These are phyloP conservation scores for Prunus dulcis DNA, from an alignment of 306 rosid species.

Conservation along the genomic window DNA sequence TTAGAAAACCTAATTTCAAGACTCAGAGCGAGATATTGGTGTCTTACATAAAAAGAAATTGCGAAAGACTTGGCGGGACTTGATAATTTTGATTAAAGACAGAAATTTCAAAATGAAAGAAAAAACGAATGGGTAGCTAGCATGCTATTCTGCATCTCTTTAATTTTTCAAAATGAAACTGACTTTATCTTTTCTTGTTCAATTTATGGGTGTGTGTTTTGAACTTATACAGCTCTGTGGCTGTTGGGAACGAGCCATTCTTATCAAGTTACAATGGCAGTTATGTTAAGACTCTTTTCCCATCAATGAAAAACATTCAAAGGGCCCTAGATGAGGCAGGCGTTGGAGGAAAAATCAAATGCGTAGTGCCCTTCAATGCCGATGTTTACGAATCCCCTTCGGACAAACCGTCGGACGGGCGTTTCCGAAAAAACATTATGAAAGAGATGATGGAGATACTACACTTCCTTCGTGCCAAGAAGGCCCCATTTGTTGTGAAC, in stretches of 20 bases:
- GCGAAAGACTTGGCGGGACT: too few relatives aligned
- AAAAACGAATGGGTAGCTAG: too few relatives aligned
- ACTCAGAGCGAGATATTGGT: too few relatives aligned
- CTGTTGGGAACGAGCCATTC: constrained; percentile 83
- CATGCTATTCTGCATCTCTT: too few relatives aligned
- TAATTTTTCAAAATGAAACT: too few relatives aligned
- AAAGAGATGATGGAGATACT: constrained; percentile 38
- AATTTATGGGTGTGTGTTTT: too few relatives aligned
- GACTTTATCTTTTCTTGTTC: too few relatives aligned
- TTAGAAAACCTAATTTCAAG: too few relatives aligned
- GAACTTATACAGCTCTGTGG: constrained; percentile 43
- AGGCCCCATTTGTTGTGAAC: constrained; percentile 66
- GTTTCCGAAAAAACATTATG: constrained; percentile 41
- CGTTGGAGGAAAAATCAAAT: constrained; percentile 47
- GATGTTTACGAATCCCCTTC: constrained; percentile 64
- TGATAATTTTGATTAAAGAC: too few relatives aligned
- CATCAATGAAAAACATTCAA: constrained; percentile 71
- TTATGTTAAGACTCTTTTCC: constrained; percentile 29
- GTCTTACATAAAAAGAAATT: too few relatives aligned
- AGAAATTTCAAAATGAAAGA: too few relatives aligned
- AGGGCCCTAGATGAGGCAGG: constrained; percentile 62
- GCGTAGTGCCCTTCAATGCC: constrained; percentile 58
- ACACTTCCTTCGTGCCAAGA: constrained; percentile 33
- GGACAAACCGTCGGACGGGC: constrained; percentile 56
- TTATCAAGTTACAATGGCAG: constrained; percentile 55